Evolutionary conservation across 2,329 filamentous ascomycete genomes (phyloP), one percentile per base, ranked within the genome.

Genomic region (Ustulina deusta): DNA sequence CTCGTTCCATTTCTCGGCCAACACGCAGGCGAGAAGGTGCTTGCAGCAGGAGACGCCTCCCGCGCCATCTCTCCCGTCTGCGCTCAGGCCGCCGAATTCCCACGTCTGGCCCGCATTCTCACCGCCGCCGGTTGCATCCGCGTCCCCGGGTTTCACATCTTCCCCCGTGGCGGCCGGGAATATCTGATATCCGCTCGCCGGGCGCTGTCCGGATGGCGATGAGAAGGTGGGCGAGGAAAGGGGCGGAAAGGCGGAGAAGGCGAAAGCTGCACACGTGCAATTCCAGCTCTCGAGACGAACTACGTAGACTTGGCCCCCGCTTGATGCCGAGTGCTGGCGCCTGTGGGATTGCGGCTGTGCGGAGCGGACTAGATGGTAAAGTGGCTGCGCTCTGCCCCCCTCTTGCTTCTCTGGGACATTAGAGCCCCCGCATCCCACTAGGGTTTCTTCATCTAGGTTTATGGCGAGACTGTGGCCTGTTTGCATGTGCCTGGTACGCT

Each of bases 231-330:
- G 36, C 15, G 61, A 57, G 11, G 64, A 22, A 1, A 66, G 52
- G 4, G 66, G 78, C 2, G 84, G 83, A 73, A 94, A 94, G 2
- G 90, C 87, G 22, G 90, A 84, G 69, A 97, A 90, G 0, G 91
- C 86, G 79, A 98, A 98, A 1, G 89, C 90, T 3, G 94, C 91
- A 81, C 96, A 99, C 0, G 89, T 93, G 79, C 96, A 99, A 78
- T 91, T 94, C 96, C 96, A 98, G 1, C 91, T 88, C 0, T 79
- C 74, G 1, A 94, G 84, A 10, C 90, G 87, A 17, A 98, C 92
- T 73, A 92, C 83, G 79, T 97, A 97, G 51, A 49, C 61, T 34
- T 58, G 74, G 70, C 62, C 64, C 17, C 61, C 22, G 15, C 46
- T 70, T 72, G 25, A 74, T 15, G 59, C 7, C 6, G 57, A 17